A percentile compares a stretch with the other conserved stretches of the same genome.
Conservation (phyloP, 2,329 filamentous ascomycete genomes). For the Exophiala dermatitidis region DNA sequence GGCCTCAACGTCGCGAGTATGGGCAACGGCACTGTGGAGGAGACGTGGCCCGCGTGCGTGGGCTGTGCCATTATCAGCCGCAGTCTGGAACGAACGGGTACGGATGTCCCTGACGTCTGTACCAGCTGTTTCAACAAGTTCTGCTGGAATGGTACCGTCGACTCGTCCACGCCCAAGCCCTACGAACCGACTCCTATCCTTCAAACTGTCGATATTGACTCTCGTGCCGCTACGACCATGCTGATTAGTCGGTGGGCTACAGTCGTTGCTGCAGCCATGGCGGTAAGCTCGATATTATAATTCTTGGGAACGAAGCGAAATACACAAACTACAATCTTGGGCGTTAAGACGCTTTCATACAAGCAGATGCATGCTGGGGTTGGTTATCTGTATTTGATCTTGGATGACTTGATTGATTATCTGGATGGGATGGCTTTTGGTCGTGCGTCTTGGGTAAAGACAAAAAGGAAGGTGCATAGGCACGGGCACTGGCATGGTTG, state of each 20-base stretch:
- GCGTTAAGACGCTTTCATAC: too few species aligned
- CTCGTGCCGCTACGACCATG: slow-evolving; percentile 1
- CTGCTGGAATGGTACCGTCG: slow-evolving; percentile 83
- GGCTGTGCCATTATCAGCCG: slow-evolving; percentile 79
- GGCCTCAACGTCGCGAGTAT: slow-evolving; percentile 77
- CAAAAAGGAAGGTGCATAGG: too few species aligned
- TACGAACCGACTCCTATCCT: slow-evolving; percentile 38
- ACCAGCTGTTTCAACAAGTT: slow-evolving; percentile 68
- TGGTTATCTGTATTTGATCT: too few species aligned
- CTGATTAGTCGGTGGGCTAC: slow-evolving; percentile 10
- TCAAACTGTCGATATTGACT: slow-evolving; percentile 4
- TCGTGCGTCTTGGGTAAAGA: too few species aligned
- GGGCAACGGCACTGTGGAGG: slow-evolving; percentile 69
- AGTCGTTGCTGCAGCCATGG: slow-evolving; percentile 8
- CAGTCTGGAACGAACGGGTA: slow-evolving; percentile 64
- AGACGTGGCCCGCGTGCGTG: slow-evolving; percentile 73
- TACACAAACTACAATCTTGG: too few species aligned
- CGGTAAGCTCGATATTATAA: slow-evolving; percentile 7
- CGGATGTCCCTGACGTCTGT: slow-evolving; percentile 64
- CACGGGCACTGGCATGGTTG: too few species aligned
- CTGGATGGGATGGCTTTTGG: too few species aligned
- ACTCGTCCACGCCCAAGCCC: slow-evolving; percentile 51
- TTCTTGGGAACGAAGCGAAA: neutral
- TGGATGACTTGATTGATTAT: too few species aligned
- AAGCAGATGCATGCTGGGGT: too few species aligned